A percentile compares a stretch with the other conserved stretches of the same genome.
phyloP scores from a whole-genome alignment of 139 green algal species.

The Trebouxia sp. region DNA sequence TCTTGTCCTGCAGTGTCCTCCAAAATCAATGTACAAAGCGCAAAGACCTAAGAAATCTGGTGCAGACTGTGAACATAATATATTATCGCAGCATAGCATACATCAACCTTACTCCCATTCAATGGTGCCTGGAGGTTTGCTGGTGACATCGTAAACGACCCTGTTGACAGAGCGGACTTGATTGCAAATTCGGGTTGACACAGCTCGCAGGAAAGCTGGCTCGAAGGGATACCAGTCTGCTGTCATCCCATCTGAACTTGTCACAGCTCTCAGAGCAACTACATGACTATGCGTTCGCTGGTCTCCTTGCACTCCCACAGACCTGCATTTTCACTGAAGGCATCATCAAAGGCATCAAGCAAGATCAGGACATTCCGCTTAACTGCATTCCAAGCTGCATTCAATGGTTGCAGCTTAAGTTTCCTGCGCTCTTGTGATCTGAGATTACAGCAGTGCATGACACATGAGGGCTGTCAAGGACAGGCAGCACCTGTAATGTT shows the following conservation, averaged over 20 bases:
- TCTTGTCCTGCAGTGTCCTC: no score
- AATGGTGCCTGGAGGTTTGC: constrained; percentile 97
- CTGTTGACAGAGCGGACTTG: constrained; percentile 89
- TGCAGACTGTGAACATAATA: no score
- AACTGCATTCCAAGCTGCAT: no score
- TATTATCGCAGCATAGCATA: no score
- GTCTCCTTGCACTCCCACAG: constrained; percentile 91
- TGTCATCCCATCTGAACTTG: constrained; percentile 96
- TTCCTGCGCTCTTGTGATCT: no score
- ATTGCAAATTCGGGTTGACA: constrained; percentile 95
- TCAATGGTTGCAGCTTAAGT: no score
- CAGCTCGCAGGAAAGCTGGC: constrained; percentile 83
- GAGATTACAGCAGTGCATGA: no score
- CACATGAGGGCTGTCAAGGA: no score
- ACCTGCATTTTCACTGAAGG: constrained; percentile 6
- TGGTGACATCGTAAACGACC: constrained; percentile 98
- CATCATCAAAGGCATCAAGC: background rate
- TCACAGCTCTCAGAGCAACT: constrained; percentile 89
- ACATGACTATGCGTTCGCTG: constrained; percentile 94
- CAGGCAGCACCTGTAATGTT: no score
- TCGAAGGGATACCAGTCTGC: constrained; percentile 98
- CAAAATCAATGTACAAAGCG: no score
- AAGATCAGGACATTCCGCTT: no score
- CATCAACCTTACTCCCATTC: constrained; percentile 91
- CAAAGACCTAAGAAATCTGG: no score